A percentile compares a stretch with the other conserved stretches of the same genome.
phyloP scores from a whole-genome alignment of 2,329 filamentous ascomycete genomes.

The Simplicillium aogashimaense region DNA sequence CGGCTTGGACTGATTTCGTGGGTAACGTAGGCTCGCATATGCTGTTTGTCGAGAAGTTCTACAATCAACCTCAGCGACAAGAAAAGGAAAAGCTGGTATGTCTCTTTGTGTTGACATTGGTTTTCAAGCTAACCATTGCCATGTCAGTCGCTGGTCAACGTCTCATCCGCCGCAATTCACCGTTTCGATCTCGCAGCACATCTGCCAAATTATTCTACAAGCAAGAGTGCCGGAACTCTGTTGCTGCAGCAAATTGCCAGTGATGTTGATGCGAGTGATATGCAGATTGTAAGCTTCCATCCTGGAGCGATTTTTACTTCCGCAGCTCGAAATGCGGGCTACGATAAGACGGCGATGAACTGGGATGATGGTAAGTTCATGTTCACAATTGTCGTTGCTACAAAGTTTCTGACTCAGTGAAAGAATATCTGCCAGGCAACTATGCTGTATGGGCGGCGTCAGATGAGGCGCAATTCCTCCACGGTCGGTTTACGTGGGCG shows the following conservation, averaged over 20 bases:
- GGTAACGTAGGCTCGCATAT: conserved; percentile 7
- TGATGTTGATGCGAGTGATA: conserved; percentile 16
- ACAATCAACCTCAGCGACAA: conserved; percentile 18
- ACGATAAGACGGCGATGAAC: conserved; percentile 9
- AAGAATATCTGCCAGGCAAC: conserved; percentile 27
- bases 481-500: conserved; percentile 34
- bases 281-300: conserved; percentile 30
- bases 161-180: conserved; percentile 19
- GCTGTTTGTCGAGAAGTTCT: conserved; percentile 16
- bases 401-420: background rate
- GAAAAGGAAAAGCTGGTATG: conserved; percentile 11
- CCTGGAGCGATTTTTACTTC: conserved; percentile 27
- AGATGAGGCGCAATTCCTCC: conserved; percentile 32
- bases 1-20: conserved; percentile 6
- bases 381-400: background rate
- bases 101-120: background rate
- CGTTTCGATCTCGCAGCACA: conserved; percentile 11
- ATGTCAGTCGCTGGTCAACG: conserved; percentile 19
- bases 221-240: conserved; percentile 24
- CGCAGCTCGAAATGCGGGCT: conserved; percentile 11
- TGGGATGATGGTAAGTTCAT: conserved; percentile 16
- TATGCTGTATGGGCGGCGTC: conserved; percentile 33
- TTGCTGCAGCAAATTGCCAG: conserved; percentile 24
- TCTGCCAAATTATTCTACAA: conserved; percentile 21
- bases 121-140: background rate